Percentiles rank a stretch among this genome's conserved stretches.
phyloP scores from a whole-genome alignment of 495 filamentous ascomycete species.

The Glutinoglossum americanum region DNA sequence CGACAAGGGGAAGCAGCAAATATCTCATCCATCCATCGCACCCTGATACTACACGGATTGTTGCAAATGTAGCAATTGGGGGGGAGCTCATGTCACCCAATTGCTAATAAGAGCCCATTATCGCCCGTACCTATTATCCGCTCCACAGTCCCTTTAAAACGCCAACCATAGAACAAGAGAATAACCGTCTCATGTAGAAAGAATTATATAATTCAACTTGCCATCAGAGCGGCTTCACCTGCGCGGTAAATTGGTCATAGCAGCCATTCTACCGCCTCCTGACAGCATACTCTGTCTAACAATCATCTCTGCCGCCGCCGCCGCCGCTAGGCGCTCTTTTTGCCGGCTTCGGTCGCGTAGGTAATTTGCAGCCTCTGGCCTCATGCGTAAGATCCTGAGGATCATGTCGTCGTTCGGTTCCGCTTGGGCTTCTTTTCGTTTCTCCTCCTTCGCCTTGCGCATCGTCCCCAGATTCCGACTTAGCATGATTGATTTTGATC shows the following conservation, averaged over 20 bases:
- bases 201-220: background rate
- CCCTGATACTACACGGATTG: too few relatives aligned
- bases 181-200: background rate
- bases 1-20: too few relatives aligned
- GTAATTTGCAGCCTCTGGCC: slow-evolving; percentile 81
- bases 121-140: too few relatives aligned
- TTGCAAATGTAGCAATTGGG: too few relatives aligned
- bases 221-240: background rate
- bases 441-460: slow-evolving; percentile 86
- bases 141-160: background rate
- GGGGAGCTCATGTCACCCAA: too few relatives aligned
- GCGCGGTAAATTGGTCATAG: slow-evolving; percentile 1
- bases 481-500: slow-evolving; percentile 88
- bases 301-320: slow-evolving; percentile 82
- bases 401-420: slow-evolving; percentile 99
- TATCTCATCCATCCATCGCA: too few relatives aligned
- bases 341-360: slow-evolving; percentile 78
- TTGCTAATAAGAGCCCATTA: too few relatives aligned
- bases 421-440: slow-evolving; percentile 81
- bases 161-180: background rate
- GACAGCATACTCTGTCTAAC: slow-evolving; percentile 74
- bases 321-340: slow-evolving; percentile 77
- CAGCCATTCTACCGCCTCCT: slow-evolving; percentile 24
- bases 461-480: slow-evolving; percentile 90
- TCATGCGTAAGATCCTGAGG: slow-evolving; percentile 82